Conservation (phyloP, 345 rosid species). For the Brassica napus region Da-Ae NC_063444.1:41015001-41015500, state of each 20-base stretch:
- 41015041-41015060: background rate
- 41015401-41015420: background rate
- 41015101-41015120: constrained; percentile 17
- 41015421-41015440: background rate
- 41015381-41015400: too few relatives aligned
- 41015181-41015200: constrained; percentile 20
- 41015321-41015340: too few relatives aligned
- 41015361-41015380: too few relatives aligned
- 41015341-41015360: too few relatives aligned
- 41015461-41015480: background rate
- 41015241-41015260: constrained; percentile 89
- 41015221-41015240: constrained; percentile 44
- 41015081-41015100: constrained; percentile 8
- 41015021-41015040: background rate
- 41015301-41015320: constrained; percentile 13
- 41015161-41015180: constrained; percentile 12
- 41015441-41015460: background rate
- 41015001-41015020: background rate
- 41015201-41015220: background rate
- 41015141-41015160: background rate
- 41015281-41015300: constrained; percentile 93
- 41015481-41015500: constrained; percentile 35
- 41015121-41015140: background rate
- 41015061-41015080: background rate
- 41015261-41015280: constrained; percentile 72